phyloP scores from a whole-genome alignment of 148 eudicot genomes.

The Silene uniflora region DNA sequence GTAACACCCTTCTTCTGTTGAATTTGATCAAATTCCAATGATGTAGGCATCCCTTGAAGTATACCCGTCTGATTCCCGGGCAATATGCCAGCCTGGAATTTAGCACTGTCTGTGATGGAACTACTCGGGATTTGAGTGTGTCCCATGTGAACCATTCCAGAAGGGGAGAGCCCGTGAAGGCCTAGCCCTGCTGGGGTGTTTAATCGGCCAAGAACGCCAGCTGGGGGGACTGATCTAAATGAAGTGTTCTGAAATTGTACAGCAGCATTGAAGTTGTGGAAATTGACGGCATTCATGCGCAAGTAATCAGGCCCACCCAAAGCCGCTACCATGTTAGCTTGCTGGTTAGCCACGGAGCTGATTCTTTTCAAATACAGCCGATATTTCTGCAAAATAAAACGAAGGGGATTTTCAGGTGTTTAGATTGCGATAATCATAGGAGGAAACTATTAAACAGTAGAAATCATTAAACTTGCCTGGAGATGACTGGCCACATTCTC shows the following conservation, averaged over 20 bases:
- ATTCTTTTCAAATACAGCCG: conserved; percentile 57
- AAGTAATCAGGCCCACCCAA: conserved; percentile 50
- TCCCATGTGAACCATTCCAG: conserved; percentile 42
- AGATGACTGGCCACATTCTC: conserved; percentile 84
- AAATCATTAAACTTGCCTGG: conserved; percentile 36
- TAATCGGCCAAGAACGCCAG: conserved; percentile 45
- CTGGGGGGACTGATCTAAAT: conserved; percentile 37
- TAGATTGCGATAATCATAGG: background rate
- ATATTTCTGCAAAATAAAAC: conserved; percentile 48
- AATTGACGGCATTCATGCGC: conserved; percentile 40
- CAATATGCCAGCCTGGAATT: conserved; percentile 30
- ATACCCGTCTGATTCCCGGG: conserved; percentile 38
- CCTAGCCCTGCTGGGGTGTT: conserved; percentile 44
- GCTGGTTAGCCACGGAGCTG: conserved; percentile 51
- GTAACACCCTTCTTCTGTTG: conserved; percentile 25
- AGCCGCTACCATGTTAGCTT: conserved; percentile 60
- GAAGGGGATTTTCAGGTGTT: background rate
- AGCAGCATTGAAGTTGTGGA: conserved; percentile 31
- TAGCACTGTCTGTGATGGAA: conserved; percentile 26
- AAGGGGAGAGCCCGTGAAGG: conserved; percentile 38
- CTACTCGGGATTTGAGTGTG: conserved; percentile 35
- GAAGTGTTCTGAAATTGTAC: conserved; percentile 34
- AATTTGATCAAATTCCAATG: conserved; percentile 44
- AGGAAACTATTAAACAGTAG: background rate
- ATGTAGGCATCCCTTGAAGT: conserved; percentile 50